Base-by-base conservation (phyloP, 768 basidiomycete genomes). In the Leccinellum rugosiceps region DNA sequence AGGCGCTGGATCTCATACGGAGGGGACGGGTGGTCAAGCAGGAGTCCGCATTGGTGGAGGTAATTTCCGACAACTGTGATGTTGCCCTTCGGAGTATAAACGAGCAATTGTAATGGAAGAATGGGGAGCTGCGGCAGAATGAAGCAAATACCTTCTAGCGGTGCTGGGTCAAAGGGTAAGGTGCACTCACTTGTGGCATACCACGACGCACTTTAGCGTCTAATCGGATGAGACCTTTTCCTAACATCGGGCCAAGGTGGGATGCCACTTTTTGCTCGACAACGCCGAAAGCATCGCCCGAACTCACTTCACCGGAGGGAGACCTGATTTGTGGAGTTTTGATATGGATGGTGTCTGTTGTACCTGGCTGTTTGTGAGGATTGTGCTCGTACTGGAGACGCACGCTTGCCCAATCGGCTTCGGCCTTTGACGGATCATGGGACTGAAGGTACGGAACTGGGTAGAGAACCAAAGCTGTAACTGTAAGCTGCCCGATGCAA, bases 71-170 rank as follows among this genome's bases (percentile, higher is more conserved):
- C 88, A 54, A 88, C 85, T 31, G 80, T 76, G 60, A 98, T 88
- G 73, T 98, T 94, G 31, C 92, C 91, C 71, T 96, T 97, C 5
- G 93, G 92, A 6, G 96, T 96, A 73, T 90, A 96, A 30, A 98
- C 85, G 38, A 97, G 83, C 72, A 97, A 82, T 67, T 89, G 88
- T 17, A 98, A 78, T 21, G 87, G 84, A 46, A 96, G 78, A 54
- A 94, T 90, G 49, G 90, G 89, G 52, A 90, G 79, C 92, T 95
- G 50, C 13, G 53, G 41, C 38, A 59, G 52, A 26, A 58, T 59
- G 53, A 59, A 57, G 64, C 59, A 60, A 66, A 56, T 31, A 52
- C 53, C 63, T 55, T 63, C 53, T 50, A 64, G 57, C 30, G 50
- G 14, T 17, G 50, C 55, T 26, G 50, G 23, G 52, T 63, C 41